phyloP scores from a whole-genome alignment of 306 rosid species.

The Alnus glutinosa region DNA sequence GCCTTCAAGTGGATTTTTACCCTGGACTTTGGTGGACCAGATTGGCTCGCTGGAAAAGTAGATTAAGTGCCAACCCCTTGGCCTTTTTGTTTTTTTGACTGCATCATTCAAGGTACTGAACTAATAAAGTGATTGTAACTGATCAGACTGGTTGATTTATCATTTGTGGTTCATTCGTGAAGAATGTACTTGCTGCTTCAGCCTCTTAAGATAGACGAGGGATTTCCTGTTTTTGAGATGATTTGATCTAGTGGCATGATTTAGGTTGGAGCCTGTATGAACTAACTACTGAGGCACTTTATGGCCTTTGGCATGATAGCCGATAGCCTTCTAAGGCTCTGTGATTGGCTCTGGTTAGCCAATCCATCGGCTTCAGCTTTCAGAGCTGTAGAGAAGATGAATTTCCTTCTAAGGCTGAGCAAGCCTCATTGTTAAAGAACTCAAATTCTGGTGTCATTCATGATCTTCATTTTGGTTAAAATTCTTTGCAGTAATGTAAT shows the following conservation, averaged over 20 bases:
- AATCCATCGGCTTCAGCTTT: neutral
- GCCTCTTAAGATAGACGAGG: neutral
- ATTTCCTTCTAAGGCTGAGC: neutral
- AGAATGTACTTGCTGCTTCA: neutral
- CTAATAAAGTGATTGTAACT: neutral
- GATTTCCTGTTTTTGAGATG: neutral
- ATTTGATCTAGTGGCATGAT: neutral
- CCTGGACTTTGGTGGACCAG: neutral
- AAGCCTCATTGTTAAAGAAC: neutral
- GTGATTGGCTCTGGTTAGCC: neutral
- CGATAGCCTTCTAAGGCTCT: neutral
- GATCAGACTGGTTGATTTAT: neutral
- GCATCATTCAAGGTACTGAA: neutral
- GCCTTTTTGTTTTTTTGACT: neutral
- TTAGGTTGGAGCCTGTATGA: neutral
- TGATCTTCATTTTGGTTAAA: neutral
- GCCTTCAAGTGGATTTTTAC: neutral
- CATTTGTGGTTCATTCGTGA: neutral
- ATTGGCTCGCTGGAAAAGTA: neutral
- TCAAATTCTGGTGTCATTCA: slow-evolving; percentile 4
- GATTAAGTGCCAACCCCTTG: neutral
- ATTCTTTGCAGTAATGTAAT: neutral
- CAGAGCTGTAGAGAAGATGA: neutral
- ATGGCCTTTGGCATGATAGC: neutral
- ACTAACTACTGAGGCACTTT: neutral